Base-by-base conservation (phyloP, 306 rosid genomes). In the Fragaria vesca region DNA sequence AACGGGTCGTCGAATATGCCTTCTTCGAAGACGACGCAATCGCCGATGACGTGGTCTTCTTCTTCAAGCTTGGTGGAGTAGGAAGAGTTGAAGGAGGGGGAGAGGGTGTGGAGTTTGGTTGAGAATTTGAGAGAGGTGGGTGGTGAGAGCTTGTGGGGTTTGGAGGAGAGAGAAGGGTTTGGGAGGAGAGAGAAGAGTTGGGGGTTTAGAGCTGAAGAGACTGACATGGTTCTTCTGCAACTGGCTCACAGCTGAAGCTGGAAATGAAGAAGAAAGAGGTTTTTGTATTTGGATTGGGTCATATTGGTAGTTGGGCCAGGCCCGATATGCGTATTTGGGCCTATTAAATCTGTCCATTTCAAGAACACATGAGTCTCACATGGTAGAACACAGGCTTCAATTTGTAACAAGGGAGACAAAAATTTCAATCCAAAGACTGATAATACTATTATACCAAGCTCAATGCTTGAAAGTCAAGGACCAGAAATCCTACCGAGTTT, bases 11-110 rank as follows among this genome's bases (percentile, higher is more conserved):
- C 93, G 76, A 95, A 95, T 52, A 81, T 84, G 72, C 89, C 97
- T 8, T 95, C 98, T 52, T 92, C 97, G 82, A 92, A 93, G 46
- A 95, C 93, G 20, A 95, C 80, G 71, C 99, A 95, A 54, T 92
- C 97, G 36, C 99, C 99, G 48, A 93, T 84, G 46, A 91, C 90
- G 55, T 74, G 84, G 66, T 82, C 85, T 36, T 92, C 97, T 34
- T 91, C 96, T 9, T 66, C 69, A 13, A 45, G 24, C 3, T 57
- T 66, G 13, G 66, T 8, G 12, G 71, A 78, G 75, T 62, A 48
- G 58, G 87, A 81, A 28, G 80, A 72, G n/a, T 72, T 78, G 26
- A 81, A 66, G 47, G 90, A 79, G 7, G 80, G 60, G 0, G 83
- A 70, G 73, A 88, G 45, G n/a, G 86, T 69, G 16, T 12, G 62